phyloP scores from a whole-genome alignment of 305 asterid species.

The Fraxinus velutina region DNA sequence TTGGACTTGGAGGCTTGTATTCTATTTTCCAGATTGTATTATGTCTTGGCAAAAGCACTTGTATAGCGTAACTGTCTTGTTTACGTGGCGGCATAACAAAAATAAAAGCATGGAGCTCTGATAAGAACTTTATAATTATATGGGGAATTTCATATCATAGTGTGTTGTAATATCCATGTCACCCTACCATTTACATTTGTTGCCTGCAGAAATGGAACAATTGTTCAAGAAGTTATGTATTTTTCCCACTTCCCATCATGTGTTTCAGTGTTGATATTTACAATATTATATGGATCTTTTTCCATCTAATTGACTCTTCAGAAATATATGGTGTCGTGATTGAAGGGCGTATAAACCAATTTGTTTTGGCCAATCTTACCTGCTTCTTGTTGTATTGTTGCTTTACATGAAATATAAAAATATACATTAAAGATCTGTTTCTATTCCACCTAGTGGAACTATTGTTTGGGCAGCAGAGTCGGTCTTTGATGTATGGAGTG shows the following conservation, averaged over 20 bases:
- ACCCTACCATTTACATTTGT: not conserved
- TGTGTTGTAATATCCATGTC: not conserved
- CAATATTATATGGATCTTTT: not conserved
- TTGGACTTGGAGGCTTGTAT: slow-evolving; percentile 8
- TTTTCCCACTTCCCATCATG: not conserved
- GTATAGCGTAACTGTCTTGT: not conserved
- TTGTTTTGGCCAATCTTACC: not conserved
- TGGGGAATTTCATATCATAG: not conserved
- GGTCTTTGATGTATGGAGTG: slow-evolving; percentile 2
- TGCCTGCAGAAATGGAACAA: not conserved
- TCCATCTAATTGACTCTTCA: not conserved
- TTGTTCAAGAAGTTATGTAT: not conserved
- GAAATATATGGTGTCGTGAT: not conserved
- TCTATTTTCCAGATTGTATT: not conserved
- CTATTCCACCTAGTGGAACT: slow-evolving; percentile 5
- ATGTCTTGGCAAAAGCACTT: not conserved
- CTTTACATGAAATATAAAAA: not conserved
- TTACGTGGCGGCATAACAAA: not conserved
- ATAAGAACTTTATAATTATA: not conserved
- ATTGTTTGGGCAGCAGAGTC: not conserved
- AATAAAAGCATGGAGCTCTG: not conserved
- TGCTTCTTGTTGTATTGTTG: not conserved
- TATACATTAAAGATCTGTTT: not conserved
- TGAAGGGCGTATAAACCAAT: not conserved
- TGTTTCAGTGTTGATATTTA: not conserved